phyloP scores from a whole-genome alignment of 169 alveolate genomes.

The Miamiensis avidus region DNA sequence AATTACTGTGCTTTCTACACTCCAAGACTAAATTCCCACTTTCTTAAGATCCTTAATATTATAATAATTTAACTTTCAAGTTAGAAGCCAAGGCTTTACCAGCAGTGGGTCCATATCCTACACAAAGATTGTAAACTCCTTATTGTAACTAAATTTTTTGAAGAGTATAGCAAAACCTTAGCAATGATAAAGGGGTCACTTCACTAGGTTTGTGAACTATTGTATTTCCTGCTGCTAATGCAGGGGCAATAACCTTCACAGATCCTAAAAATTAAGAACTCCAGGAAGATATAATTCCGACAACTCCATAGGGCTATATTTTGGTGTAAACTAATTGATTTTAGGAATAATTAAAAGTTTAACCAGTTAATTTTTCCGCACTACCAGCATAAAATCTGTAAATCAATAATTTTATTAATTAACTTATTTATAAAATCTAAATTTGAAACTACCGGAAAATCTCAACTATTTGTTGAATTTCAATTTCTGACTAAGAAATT shows the following conservation, averaged over 20 bases:
- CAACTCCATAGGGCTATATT: constrained; percentile 38
- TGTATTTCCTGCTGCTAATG: constrained; percentile 81
- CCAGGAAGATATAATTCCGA: constrained; percentile 85
- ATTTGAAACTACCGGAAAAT: too few species aligned
- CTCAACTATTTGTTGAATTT: constrained; percentile 54
- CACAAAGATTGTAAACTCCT: constrained; percentile 80
- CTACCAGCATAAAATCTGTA: constrained; percentile 79
- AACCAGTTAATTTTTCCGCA: constrained; percentile 79
- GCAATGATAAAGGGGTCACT: constrained; percentile 84
- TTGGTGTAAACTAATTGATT: constrained; percentile 56
- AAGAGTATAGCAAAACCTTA: constrained; percentile 68
- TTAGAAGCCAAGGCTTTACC: constrained; percentile 74
- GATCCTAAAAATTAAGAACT: constrained; percentile 84
- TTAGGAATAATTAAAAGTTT: constrained; percentile 58
- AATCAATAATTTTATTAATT: too few species aligned
- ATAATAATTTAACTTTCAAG: constrained; percentile 69
- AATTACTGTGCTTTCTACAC: constrained; percentile 50
- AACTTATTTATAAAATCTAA: too few species aligned
- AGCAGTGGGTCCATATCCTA: constrained; percentile 77
- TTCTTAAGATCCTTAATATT: constrained; percentile 87
- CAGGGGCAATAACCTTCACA: constrained; percentile 82
- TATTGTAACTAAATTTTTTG: constrained; percentile 85
- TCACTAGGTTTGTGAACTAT: constrained; percentile 86
- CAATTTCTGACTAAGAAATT: constrained; percentile 47
- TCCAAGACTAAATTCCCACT: constrained; percentile 71